These are phyloP conservation scores for Anacardium occidentale DNA, from an alignment of 345 rosid genomes.

Conservation along the genomic window DNA sequence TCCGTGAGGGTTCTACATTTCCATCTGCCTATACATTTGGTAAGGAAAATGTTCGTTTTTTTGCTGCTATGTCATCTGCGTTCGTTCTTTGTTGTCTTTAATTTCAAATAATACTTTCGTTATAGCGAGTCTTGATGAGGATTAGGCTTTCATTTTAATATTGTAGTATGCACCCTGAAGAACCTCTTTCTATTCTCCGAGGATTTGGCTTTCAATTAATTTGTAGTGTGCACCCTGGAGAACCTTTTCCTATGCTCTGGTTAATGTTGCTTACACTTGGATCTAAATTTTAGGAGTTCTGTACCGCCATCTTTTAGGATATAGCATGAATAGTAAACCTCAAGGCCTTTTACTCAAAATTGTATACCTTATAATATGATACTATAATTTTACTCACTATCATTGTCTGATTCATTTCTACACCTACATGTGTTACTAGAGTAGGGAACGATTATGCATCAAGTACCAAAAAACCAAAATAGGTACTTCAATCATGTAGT, in stretches of 20 bases:
- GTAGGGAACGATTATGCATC: constrained; percentile 9
- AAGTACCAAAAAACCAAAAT: constrained; percentile 14
- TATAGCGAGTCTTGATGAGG: background rate
- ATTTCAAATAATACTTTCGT: background rate
- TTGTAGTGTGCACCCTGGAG: background rate
- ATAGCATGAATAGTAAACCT: too few species aligned
- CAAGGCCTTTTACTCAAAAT: background rate
- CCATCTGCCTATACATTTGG: constrained; percentile 92
- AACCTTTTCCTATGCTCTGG: constrained; percentile 5
- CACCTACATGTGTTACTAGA: too few species aligned
- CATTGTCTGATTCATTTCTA: too few species aligned
- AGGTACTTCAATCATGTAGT: background rate
- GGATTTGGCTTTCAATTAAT: constrained; percentile 3
- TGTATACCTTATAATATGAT: background rate
- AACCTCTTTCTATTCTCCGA: constrained; percentile 5
- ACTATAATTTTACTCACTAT: too few species aligned
- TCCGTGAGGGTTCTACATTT: constrained; percentile 91
- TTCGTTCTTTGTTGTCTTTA: background rate
- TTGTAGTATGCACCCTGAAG: background rate
- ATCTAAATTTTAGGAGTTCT: background rate
- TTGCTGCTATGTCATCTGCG: background rate
- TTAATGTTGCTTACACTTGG: background rate
- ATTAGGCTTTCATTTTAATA: constrained; percentile 5
- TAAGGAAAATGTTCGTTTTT: constrained; percentile 30
- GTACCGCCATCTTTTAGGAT: too few species aligned